Evolutionary conservation across 345 rosid species (phyloP).

Genomic region (Corchorus capsularis): DNA sequence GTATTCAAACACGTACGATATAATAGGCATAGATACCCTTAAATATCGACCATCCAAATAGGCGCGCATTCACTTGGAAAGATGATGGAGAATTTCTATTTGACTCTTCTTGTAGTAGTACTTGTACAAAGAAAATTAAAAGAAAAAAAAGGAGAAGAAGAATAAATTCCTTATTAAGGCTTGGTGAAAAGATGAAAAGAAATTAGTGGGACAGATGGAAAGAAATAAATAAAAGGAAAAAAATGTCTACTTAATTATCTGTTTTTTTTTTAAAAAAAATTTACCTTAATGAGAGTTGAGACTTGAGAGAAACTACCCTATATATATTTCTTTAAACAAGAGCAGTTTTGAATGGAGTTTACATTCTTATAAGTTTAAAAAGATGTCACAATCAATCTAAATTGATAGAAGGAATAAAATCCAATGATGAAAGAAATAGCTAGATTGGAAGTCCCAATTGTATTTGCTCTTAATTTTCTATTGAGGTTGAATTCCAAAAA

Average conservation of each 20-base stretch:
- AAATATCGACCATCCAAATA: conserved; percentile 5
- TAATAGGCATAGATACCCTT: background rate
- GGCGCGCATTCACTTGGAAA: background rate
- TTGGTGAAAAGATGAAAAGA: background rate
- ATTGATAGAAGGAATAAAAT: background rate
- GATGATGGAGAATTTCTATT: background rate
- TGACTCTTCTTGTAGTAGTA: background rate
- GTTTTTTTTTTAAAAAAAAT: no score
- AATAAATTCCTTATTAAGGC: no score
- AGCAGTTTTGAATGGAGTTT: background rate
- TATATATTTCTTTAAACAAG: no score
- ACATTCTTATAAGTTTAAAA: background rate
- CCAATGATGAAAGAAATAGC: background rate
- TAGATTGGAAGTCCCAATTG: background rate
- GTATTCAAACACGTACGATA: background rate
- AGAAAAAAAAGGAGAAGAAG: no score
- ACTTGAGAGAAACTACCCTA: no score
- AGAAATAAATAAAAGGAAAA: background rate
- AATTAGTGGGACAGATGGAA: background rate
- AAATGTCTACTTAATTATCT: background rate
- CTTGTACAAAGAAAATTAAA: no score
- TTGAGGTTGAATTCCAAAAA: no score
- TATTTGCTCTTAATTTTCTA: no score
- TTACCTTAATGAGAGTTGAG: no score
- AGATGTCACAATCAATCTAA: background rate